Base-by-base conservation (phyloP, 2,329 filamentous ascomycete species). In the Bipolaris oryzae region DNA sequence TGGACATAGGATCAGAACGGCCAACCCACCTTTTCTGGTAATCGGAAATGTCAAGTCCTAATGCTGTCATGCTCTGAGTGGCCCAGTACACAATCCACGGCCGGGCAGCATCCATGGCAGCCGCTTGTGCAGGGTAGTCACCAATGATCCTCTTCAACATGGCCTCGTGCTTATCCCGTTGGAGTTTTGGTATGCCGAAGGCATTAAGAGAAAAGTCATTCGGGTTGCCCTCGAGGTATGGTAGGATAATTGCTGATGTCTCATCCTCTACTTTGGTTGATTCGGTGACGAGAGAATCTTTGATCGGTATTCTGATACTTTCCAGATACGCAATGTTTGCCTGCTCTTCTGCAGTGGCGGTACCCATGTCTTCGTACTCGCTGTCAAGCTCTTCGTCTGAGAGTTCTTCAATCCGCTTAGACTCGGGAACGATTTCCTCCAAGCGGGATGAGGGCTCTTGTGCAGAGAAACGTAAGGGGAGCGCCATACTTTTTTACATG, bases 1-100 rank as follows among this genome's bases (percentile, higher is more conserved):
- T 11, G n/a, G 15, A 31, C 2, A 38, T 28, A 39, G 4, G 21
- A 1, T 11, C 11, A 20, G n/a, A 21, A 35, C 20, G 16, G 16
- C n/a, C n/a, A n/a, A 77, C 81, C 62, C 79, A 85, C 77, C 84
- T 82, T 62, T 89, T 80, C 53, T 88, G 85, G 75, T 91, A 94
- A 53, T 74, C 69, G 7, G 78, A 80, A 37, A 86, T 76, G 73
- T 96, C 91, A 71, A 92, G 86, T 45, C 91, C 92, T 47, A 99
- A 79, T 33, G 93, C 81, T 23, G 84, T 81, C 62, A 99, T 81
- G 2, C 86, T 92, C 33, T 88, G 86, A 51, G 98, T 81, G 50
- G 86, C 90, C 95, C 95, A 99, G 79, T 97, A 98, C 62, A 96
- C 83, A 70, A 96, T 85, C 95, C 95, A 99, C 9, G 95, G 93